Evolutionary conservation across 352 stramenopile genomes (phyloP), one percentile per base, ranked within the genome.

Genomic region (Phytophthora ohioensis): DNA sequence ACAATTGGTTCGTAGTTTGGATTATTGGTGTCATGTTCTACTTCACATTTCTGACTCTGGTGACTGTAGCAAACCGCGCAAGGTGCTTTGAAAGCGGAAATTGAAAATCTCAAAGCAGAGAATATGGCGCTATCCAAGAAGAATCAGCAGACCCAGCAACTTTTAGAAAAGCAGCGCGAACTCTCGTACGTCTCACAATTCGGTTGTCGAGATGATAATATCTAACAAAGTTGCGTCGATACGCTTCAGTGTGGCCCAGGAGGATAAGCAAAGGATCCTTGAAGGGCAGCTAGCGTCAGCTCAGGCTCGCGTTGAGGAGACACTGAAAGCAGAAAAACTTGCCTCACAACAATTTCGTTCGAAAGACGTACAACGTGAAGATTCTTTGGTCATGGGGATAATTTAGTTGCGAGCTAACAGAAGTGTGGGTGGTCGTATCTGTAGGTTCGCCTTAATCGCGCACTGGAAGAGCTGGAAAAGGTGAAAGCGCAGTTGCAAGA

Each of bases 141-240:
- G 52, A 67, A 67, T 1, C 81, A 90, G 62, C 86, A 93, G 32
- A 88, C 81, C 1, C 76, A 91, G 36, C 79, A 86, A 38, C 61
- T 95, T 11, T 67, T 95, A 27, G 85, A 93, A 52, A 95, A 95
- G 45, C 87, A 95, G 45, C 78, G 83, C 63, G 87, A 92, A 41
- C 75, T 95, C 6, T 85, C 76, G 85, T 92, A 75, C 34, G 70
- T 79, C 21, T 13, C 10, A n/a, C 15, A 41, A 6, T 7, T 27
- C 5, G 21, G 21, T 27, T 27, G 0, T 27, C 1, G 21, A 27
- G 21, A 27, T 27, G 21, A 27, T 2, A 27, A 27, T 27, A 27
- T 27, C 21, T 27, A 27, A 27, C 21, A 27, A 27, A 27, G n/a
- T 42, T 31, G 12, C 53, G 21, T 47, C 52, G 11, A 46, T 62